Evolutionary conservation across 805 yeast species (phyloP).

Genomic region (Yamadazyma scolyti): DNA sequence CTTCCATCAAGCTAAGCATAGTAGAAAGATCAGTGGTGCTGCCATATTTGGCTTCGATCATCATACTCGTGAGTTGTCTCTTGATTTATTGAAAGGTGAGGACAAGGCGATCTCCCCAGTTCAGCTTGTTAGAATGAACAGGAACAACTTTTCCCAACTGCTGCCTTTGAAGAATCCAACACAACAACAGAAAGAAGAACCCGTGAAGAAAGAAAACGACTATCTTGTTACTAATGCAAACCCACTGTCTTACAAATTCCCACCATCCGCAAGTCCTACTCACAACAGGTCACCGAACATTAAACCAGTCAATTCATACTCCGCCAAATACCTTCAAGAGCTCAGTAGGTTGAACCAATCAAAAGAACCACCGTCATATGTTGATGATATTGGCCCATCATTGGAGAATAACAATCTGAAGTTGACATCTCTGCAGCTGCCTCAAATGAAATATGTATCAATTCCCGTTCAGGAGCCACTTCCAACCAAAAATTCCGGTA

Average conservation of each 20-base stretch:
- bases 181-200: slow-evolving; percentile 9
- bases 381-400: slow-evolving; percentile 34
- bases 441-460: slow-evolving; percentile 28
- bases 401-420: slow-evolving; percentile 1
- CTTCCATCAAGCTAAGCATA: slow-evolving; percentile 36
- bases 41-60: slow-evolving; percentile 73
- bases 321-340: slow-evolving; percentile 42
- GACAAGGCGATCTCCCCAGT: slow-evolving; percentile 32
- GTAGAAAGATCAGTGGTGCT: slow-evolving; percentile 69
- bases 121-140: slow-evolving; percentile 18
- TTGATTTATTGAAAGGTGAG: slow-evolving; percentile 36
- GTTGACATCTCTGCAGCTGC: neutral
- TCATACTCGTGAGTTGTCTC: slow-evolving; percentile 60
- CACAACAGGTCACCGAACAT: slow-evolving; percentile 1
- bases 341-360: slow-evolving; percentile 11
- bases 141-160: slow-evolving; percentile 1
- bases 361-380: slow-evolving; percentile 13
- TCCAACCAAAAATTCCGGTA: slow-evolving; percentile 6
- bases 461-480: slow-evolving; percentile 39
- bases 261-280: slow-evolving; percentile 37
- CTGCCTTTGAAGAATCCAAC: slow-evolving; percentile 6
- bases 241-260: slow-evolving; percentile 56
- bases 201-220: slow-evolving; percentile 25
- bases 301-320: slow-evolving; percentile 23
- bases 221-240: slow-evolving; percentile 44